These are phyloP conservation scores for Scutellaria galericulata DNA, from an alignment of 257 asterid genomes.

Conservation along the genomic window DNA sequence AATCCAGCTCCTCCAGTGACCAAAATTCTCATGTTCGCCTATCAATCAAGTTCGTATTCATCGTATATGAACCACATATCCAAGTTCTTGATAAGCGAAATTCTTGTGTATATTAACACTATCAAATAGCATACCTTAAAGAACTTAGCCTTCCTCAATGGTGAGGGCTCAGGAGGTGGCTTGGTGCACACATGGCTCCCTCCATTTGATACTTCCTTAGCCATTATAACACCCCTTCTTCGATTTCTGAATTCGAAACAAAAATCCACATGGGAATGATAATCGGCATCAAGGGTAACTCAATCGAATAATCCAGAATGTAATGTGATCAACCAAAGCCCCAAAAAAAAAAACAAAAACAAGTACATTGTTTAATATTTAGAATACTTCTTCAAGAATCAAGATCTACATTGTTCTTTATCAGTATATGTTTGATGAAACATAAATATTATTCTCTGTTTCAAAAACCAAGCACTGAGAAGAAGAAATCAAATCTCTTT, in stretches of 20 bases:
- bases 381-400: too few relatives aligned
- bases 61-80: constrained; percentile 1
- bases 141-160: constrained; percentile 86
- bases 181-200: constrained; percentile 57
- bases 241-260: constrained; percentile 29
- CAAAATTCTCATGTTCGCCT: constrained; percentile 97
- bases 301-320: constrained; percentile 3
- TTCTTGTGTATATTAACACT: background rate
- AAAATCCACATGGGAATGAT: constrained; percentile 7
- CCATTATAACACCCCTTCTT: constrained; percentile 55
- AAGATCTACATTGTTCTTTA: background rate
- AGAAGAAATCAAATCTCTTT: constrained; percentile 10
- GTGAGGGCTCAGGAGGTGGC: constrained; percentile 99
- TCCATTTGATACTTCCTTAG: constrained; percentile 70
- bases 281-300: constrained; percentile 11
- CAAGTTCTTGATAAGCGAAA: background rate
- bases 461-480: constrained; percentile 8
- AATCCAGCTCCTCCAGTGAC: constrained; percentile 99
- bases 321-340: background rate
- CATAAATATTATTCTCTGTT: background rate
- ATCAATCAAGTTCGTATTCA: constrained; percentile 31
- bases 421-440: background rate
- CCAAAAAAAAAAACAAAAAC: background rate
- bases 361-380: background rate
- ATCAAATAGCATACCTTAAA: constrained; percentile 57